These are phyloP conservation scores for Tuctoria greenei DNA, from an alignment of 176 grass and related monocot species.

Conservation along the genomic window DNA sequence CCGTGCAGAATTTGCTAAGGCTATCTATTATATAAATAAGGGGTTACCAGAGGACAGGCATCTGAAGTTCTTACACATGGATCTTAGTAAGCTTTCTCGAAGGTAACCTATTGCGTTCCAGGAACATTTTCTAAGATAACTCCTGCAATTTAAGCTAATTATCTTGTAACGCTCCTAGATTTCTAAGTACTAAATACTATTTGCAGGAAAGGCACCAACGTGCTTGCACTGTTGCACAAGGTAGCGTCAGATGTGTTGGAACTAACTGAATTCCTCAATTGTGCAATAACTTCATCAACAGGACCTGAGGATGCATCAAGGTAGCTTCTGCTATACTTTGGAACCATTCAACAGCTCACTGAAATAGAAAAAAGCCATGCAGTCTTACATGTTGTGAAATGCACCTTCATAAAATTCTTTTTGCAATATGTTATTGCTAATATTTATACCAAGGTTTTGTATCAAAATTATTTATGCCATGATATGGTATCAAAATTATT, in stretches of 20 bases:
- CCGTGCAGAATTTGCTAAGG: conserved; percentile 82
- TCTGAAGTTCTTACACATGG: conserved; percentile 95
- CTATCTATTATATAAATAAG: conserved; percentile 90
- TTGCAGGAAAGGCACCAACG: conserved; percentile 69
- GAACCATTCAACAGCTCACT: conserved; percentile 16
- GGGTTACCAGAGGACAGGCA: conserved; percentile 57
- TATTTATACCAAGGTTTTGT: neutral
- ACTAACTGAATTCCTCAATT: conserved; percentile 76
- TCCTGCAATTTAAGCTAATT: conserved; percentile 17
- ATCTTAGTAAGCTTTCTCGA: conserved; percentile 90
- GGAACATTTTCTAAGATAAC: conserved; percentile 2
- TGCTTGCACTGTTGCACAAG: conserved; percentile 68
- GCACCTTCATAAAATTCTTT: neutral
- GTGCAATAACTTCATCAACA: conserved; percentile 46
- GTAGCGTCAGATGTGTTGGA: conserved; percentile 77
- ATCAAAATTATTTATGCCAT: conserved; percentile 6
- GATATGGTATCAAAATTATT: neutral
- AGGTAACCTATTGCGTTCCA: conserved; percentile 49
- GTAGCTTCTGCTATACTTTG: conserved; percentile 39
- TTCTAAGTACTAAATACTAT: conserved; percentile 28
- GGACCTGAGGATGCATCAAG: conserved; percentile 44
- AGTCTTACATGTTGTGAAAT: neutral
- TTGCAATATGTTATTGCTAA: neutral
- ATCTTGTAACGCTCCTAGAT: conserved; percentile 14
- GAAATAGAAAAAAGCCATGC: neutral